Evolutionary conservation across 2,329 filamentous ascomycete genomes (phyloP).

Genomic region (Exutisphaerella laricina): DNA sequence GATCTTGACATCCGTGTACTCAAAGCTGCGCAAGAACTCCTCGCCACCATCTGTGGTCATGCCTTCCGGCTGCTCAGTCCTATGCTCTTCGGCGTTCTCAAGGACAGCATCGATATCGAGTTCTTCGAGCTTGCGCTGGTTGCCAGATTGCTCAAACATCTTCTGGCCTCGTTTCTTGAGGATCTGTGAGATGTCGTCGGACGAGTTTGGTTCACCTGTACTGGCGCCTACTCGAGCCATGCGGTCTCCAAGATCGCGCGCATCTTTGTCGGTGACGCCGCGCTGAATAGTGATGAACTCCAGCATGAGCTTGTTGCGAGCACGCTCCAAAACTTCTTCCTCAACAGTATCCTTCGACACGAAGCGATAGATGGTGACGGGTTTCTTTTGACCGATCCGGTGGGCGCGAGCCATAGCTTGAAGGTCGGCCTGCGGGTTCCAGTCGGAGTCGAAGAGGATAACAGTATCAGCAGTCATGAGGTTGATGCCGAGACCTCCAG

Average conservation of each 20-base stretch:
- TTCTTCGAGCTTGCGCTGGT: conserved; percentile 93
- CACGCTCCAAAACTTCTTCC: conserved; percentile 92
- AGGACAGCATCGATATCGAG: conserved; percentile 96
- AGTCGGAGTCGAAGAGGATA: conserved; percentile 95
- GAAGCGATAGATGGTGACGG: conserved; percentile 91
- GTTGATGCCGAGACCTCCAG: conserved; percentile 97
- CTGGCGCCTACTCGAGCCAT: conserved; percentile 57
- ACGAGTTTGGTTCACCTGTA: conserved; percentile 74
- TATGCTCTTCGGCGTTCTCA: conserved; percentile 93
- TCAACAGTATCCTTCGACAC: conserved; percentile 98
- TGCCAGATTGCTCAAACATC: conserved; percentile 96
- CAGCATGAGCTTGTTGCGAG: conserved; percentile 92
- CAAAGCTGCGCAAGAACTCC: conserved; percentile 82
- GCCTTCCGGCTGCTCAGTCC: conserved; percentile 90
- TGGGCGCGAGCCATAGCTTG: conserved; percentile 98
- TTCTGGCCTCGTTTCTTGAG: conserved; percentile 97
- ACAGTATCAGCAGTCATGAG: conserved; percentile 98
- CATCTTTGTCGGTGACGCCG: conserved; percentile 89
- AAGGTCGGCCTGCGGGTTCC: conserved; percentile 97
- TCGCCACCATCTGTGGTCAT: conserved; percentile 95
- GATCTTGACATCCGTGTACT: conserved; percentile 97
- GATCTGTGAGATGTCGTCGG: conserved; percentile 92
- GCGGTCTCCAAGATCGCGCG: conserved; percentile 76
- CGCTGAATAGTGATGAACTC: conserved; percentile 97
- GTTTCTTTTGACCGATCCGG: conserved; percentile 92